A percentile compares a stretch with the other conserved stretches of the same genome.
Conservation (phyloP, 73 alveolate genomes). For the Tetrahymena malaccensis region DNA sequence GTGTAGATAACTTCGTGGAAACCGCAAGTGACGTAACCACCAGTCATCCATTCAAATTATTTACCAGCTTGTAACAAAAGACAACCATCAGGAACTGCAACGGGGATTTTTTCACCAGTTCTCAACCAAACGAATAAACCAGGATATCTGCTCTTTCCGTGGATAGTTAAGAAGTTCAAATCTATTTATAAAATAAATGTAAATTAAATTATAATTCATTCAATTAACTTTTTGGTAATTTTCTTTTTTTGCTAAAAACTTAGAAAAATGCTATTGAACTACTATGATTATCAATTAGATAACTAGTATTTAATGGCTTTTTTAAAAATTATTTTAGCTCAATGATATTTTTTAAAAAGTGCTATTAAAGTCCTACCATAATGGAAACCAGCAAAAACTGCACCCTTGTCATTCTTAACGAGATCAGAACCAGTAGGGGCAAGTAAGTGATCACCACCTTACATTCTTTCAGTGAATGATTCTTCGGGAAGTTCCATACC, state of each 20-base stretch:
- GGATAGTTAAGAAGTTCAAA: conserved; percentile 66
- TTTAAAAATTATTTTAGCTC: no score
- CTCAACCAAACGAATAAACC: conserved; percentile 71
- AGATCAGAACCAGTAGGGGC: conserved; percentile 92
- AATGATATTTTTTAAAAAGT: no score
- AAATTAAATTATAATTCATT: background rate
- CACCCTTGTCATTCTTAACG: conserved; percentile 61
- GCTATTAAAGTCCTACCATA: conserved; percentile 34
- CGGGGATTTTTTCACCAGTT: conserved; percentile 63
- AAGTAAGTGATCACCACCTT: conserved; percentile 78
- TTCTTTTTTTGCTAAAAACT: no score
- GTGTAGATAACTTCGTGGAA: conserved; percentile 63
- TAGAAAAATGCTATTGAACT: no score
- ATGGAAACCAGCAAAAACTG: conserved; percentile 87
- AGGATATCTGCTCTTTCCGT: conserved; percentile 73
- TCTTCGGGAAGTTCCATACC: conserved; percentile 69
- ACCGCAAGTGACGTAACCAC: conserved; percentile 64
- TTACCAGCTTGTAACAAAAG: conserved; percentile 53
- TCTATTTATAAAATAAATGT: background rate
- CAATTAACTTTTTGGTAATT: background rate
- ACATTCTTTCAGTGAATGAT: conserved; percentile 62
- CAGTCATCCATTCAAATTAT: conserved; percentile 58
- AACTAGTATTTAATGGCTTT: no score
- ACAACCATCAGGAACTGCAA: conserved; percentile 64
- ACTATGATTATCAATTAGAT: no score